Base-by-base conservation (phyloP, 225 moss, liverwort and hornwort genomes). In the Bryoerythrophyllum caledonicum region DNA sequence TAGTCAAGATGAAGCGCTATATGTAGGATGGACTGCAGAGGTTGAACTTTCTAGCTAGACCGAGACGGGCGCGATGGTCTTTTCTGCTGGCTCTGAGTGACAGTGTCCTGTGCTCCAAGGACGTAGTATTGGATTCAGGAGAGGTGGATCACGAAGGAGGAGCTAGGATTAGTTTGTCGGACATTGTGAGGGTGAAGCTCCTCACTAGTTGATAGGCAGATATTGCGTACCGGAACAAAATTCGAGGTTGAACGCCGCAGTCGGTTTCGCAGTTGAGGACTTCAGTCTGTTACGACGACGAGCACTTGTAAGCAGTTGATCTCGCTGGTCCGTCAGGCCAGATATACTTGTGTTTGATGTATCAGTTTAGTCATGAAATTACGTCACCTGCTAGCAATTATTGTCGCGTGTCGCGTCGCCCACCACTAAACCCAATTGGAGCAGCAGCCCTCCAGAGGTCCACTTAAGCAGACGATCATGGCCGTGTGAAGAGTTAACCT, bases 191-290 rank as follows among this genome's bases (percentile, higher is more conserved):
- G 49, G 57, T 72, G 72, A 55, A 23, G 20, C 34, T 35, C 37
- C 8, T 19, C 9, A 51, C 44, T 48, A 41, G 7, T 7, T 17
- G 27, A 60, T 63, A 79, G 72, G 63, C 57, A 62, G 51, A 55
- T 4, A 60, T 12, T 26, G 7, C 48, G 5, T 16, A 49, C 48
- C 48, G 13, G 57, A 63, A 63, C 58, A 67, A 10, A 41, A 5
- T 43, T 63, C 63, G 68, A 76, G 52, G 63, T 26, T 76, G 28
- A 40, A 46, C 20, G 54, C 70, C 52, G 4, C 46, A 16, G 65
- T 53, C 12, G 58, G 15, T 38, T 70, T 64, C 25, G 35, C 66
- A 55, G 60, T 49, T 76, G 79, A 63, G 67, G 75, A 66, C 71
- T 67, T 71, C 71, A 8, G 67, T 44, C 54, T 44, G 25, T 56